A percentile compares a stretch with the other conserved stretches of the same genome.
phyloP scores from a whole-genome alignment of 805 yeast genomes.

The Suhomyces sp. region DNA sequence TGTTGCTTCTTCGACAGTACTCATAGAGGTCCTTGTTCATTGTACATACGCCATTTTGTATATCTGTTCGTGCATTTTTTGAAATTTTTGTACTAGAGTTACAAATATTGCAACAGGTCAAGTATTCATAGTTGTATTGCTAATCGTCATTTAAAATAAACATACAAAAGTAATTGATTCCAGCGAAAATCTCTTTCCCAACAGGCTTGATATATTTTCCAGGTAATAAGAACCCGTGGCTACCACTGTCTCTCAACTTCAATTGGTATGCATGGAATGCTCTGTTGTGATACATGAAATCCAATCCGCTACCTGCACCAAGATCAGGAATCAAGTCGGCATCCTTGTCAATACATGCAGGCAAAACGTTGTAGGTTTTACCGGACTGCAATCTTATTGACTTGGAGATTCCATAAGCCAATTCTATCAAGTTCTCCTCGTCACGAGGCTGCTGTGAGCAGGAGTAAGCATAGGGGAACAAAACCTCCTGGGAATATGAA shows the following conservation, averaged over 20 bases:
- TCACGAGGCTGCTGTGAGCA: constrained; percentile 75
- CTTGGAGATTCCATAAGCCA: constrained; percentile 77
- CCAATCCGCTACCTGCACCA: constrained; percentile 79
- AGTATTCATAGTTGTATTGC: not conserved
- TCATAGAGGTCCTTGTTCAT: not conserved
- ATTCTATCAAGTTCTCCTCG: constrained; percentile 73
- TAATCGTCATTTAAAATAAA: constrained; percentile 23
- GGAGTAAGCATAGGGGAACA: constrained; percentile 80
- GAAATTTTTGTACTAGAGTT: not conserved
- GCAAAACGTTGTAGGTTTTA: constrained; percentile 61
- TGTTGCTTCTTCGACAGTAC: not conserved
- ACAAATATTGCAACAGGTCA: not conserved
- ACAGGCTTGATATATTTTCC: constrained; percentile 67
- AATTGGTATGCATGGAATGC: constrained; percentile 85
- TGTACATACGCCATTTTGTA: too few species aligned
- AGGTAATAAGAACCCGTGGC: constrained; percentile 80
- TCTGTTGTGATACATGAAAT: constrained; percentile 77
- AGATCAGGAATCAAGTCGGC: constrained; percentile 68
- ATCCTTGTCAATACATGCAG: constrained; percentile 79
- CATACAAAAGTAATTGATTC: constrained; percentile 58
- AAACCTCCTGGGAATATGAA: constrained; percentile 79
- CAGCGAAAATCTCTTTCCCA: constrained; percentile 69
- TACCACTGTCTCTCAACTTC: constrained; percentile 77
- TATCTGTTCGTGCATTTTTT: not conserved
- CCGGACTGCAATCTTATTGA: constrained; percentile 66